These are phyloP conservation scores for Backusella psychrophila DNA, from an alignment of 192 early-diverging fungal genomes.

Conservation along the genomic window DNA sequence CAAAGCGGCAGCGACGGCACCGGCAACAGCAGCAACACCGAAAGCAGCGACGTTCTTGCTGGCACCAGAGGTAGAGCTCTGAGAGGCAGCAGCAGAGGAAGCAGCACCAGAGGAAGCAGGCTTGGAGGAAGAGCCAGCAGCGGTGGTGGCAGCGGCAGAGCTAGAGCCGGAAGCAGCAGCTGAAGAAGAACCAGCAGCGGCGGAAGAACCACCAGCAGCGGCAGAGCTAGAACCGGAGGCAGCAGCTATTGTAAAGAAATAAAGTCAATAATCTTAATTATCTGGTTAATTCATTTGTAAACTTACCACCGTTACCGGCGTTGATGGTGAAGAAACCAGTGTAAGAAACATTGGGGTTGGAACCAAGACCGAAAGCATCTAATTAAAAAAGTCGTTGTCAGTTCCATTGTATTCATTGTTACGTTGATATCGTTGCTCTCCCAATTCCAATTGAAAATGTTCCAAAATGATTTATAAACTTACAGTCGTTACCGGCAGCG, in stretches of 20 bases:
- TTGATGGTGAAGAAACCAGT: slow-evolving; percentile 21
- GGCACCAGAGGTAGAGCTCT: background rate
- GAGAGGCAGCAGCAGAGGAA: background rate
- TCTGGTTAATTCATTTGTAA: background rate
- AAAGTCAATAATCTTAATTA: background rate
- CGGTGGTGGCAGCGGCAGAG: background rate
- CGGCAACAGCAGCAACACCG: slow-evolving; percentile 12
- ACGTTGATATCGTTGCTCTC: background rate
- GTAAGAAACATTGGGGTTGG: slow-evolving; percentile 21
- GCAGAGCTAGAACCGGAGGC: background rate
- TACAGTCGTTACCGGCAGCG: slow-evolving; percentile 29
- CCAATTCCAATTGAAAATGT: background rate
- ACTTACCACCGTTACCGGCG: slow-evolving; percentile 8
- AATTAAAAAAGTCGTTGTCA: background rate
- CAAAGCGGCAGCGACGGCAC: slow-evolving; percentile 15
- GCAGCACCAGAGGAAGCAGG: background rate
- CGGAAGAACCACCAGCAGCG: background rate
- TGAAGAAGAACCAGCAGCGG: background rate
- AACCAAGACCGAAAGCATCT: slow-evolving; percentile 29
- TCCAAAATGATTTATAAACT: slow-evolving; percentile 19
- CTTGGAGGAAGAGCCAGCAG: background rate
- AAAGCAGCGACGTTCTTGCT: slow-evolving; percentile 8
- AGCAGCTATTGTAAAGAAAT: background rate
- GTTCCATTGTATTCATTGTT: background rate
- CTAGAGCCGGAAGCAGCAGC: background rate